These are phyloP conservation scores for Coemansia aciculifera DNA, from an alignment of 192 early-diverging fungal genomes.

Conservation along the genomic window DNA sequence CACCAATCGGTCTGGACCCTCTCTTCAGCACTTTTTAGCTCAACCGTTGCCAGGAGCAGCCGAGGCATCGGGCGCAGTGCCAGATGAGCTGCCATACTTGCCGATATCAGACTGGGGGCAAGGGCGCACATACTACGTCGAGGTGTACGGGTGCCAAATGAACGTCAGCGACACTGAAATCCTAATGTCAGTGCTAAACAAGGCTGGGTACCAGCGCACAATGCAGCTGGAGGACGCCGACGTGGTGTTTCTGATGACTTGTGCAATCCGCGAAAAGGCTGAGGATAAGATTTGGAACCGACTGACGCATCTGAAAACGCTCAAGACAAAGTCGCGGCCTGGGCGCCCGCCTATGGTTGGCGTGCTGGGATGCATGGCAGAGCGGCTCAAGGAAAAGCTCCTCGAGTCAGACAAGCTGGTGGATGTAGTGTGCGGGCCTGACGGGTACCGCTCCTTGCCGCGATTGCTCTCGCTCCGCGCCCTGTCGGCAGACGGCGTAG, in stretches of 20 bases:
- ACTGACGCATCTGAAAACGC: conserved; percentile 58
- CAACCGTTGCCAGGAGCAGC: conserved; percentile 23
- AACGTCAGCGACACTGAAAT: conserved; percentile 81
- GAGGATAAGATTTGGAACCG: conserved; percentile 73
- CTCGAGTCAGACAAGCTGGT: conserved; percentile 69
- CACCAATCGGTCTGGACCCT: conserved; percentile 50
- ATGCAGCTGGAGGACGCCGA: conserved; percentile 59
- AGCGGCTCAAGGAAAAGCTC: conserved; percentile 70
- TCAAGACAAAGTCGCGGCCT: conserved; percentile 57
- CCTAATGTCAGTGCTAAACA: conserved; percentile 69
- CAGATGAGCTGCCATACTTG: conserved; percentile 49
- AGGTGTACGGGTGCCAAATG: conserved; percentile 84
- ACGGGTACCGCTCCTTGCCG: conserved; percentile 74
- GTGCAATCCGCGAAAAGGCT: conserved; percentile 77
- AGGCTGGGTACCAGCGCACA: conserved; percentile 67
- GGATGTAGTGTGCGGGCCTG: conserved; percentile 76
- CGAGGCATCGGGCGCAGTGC: conserved; percentile 9
- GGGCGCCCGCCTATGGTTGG: conserved; percentile 67
- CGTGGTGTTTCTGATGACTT: conserved; percentile 74
- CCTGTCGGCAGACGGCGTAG: conserved; percentile 65
- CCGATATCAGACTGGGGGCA: conserved; percentile 56
- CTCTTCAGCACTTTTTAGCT: conserved; percentile 52
- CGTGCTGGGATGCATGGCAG: conserved; percentile 81
- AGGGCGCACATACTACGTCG: conserved; percentile 69
- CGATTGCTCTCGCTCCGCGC: conserved; percentile 68